Base-by-base conservation (phyloP, 306 rosid species). In the Prunus padus region DNA sequence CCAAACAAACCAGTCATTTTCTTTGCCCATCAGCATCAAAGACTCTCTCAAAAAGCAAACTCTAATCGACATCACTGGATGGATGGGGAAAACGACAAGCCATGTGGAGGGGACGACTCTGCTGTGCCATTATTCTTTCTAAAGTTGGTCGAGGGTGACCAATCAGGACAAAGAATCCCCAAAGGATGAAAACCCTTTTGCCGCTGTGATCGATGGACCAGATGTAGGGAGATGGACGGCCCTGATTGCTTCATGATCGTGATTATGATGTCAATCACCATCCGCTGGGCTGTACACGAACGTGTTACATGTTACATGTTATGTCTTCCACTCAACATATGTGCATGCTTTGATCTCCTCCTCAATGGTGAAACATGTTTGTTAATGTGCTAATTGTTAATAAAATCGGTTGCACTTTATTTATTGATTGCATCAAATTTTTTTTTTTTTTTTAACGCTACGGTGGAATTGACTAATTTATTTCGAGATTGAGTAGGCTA, bases 21-120 rank as follows among this genome's bases (percentile, higher is more conserved):
- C 90, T 26, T 7, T 4, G 19, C 2, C 71, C 37, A 76, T 90
- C 89, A 76, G 67, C 83, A 62, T 88, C 89, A 2, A n/a, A 82
- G 87, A 87, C 87, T 84, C 90, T 2, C 83, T n/a, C n/a, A n/a
- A n/a, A n/a, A n/a, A n/a, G 4, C 79, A 67, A 78, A 64, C 82
- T 71, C 40, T 80, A 78, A 80, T 73, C 77, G 54, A 23, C 72
- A 46, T 77, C 88, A 81, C 80, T 14, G 62, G 65, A 28, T 28
- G 56, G 68, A 71, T 50, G 52, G 61, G 67, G 84, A 79, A 76
- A 85, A 86, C 33, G 89, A 84, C 93, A 79, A 84, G 68, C 45
- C 86, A 85, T 89, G 93, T 88, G 90, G 47, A 73, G 52, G 26
- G 72, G 66, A 71, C 77, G 75, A 83, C 83, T 81, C 64, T 65